Base-by-base conservation (phyloP, 2,329 filamentous ascomycete genomes). In the Fusarium beomiforme region DNA sequence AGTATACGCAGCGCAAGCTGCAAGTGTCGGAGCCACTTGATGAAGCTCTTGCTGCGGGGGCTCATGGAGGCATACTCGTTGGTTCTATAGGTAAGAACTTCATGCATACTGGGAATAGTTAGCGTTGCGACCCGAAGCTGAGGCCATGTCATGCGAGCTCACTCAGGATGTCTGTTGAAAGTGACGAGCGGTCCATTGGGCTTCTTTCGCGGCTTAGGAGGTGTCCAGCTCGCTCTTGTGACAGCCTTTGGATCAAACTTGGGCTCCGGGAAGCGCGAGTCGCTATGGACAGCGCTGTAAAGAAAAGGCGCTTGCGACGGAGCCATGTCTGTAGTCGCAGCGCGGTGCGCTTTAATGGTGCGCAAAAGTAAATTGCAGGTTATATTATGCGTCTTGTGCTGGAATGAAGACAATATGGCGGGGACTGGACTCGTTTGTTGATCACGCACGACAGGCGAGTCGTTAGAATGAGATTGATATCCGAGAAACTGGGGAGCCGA, bases 131-230 rank as follows among this genome's bases (percentile, higher is more conserved):
- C 26, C 14, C 34, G 46, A 26, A 23, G 49, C 42, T 50, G 31
- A 34, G 34, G 49, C 12, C 19, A 42, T 36, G 43, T 11, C 31
- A 26, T 23, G 26, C 26, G 21, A 83, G 11, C 90, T 78, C 86
- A 94, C 91, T 98, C 94, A 3, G 95, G 94, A 80, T 97, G 95
- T 63, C 89, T 87, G 80, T 97, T 96, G 85, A 97, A 92, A 65
- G 92, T 88, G 69, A 98, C 83, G 70, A 97, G 83, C 16, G 94
- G 94, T 0, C 94, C 94, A 57, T 92, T 86, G 46, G 86, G 87
- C 85, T 92, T 91, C 43, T 88, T 86, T 76, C 87, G 90, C 29
- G 82, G 85, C 42, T 88, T 84, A 58, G 89, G 88, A 16, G 89
- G 87, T 77, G 89, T 84, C 85, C 89, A 93, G 82, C 92, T 95